Evolutionary conservation across 1,284 basidiomycete species (phyloP), one percentile per base, ranked within the genome.

Genomic region (Kalmanozyma brasiliensis): DNA sequence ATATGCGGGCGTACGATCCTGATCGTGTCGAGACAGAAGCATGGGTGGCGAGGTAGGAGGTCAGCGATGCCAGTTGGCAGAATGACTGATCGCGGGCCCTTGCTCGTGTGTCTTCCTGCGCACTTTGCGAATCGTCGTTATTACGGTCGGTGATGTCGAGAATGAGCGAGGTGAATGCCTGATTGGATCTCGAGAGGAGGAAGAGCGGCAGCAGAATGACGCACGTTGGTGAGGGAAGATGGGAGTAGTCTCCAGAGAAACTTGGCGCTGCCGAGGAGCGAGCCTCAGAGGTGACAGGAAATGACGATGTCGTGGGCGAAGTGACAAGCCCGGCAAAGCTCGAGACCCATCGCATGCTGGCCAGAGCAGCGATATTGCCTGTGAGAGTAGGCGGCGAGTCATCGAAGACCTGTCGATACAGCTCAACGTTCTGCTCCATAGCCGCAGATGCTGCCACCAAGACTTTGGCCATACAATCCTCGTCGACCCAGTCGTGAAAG

Each of bases 11-110:
- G 30, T 76, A 78, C 4, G 68, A 64, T 5, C 46, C 48, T 0
- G 73, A 73, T 8, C 74, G 73, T 3, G 58, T 30, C 17, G 61
- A 68, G 37, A 63, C 55, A 4, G 73, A 66, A 3, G 73, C 70
- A 35, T 78, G 73, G 6, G 73, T 71, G 2, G 67, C 66, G 5
- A 78, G 53, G 34, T 77, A 78, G 32, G 77, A 72, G 6, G 73
- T 37, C 8, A 78, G 43, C 13, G 75, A 71, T 17, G 68, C 71
- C 17, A 78, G 35, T 4, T 62, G 48, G 46, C 61, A 52, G 40
- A 62, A 73, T 1, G 63, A 60, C 24, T 60, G 52, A 29, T 56
- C 26, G n/a, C 56, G 47, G 8, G 61, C 62, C 42, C 56, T 42
- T 10, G 22, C n/a, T 1, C 38, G 47, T 5, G 52, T 40, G 10